A percentile compares a stretch with the other conserved stretches of the same genome.
These are phyloP conservation scores for Garcia nutans DNA, from an alignment of 345 rosid species.

Conservation along the genomic window DNA sequence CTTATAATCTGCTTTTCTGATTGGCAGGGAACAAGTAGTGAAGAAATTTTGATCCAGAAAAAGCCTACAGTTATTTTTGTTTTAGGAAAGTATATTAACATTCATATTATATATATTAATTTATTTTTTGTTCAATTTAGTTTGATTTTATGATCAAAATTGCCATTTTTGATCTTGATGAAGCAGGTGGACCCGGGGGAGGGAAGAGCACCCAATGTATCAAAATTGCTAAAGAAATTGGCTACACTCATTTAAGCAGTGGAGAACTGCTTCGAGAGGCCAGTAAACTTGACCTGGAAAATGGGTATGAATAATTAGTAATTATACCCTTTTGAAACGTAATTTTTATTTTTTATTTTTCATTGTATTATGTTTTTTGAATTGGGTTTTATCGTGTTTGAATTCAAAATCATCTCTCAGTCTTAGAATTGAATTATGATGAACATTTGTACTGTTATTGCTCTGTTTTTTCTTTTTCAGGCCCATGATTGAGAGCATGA, in stretches of 20 bases:
- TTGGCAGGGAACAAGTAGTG: no score
- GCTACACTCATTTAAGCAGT: not conserved
- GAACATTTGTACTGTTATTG: no score
- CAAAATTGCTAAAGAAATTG: not conserved
- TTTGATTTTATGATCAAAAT: no score
- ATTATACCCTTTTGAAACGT: no score
- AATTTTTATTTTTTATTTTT: no score
- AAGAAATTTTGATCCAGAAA: not conserved
- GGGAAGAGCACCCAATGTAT: conserved; percentile 6
- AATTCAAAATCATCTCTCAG: no score
- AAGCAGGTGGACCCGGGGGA: not conserved
- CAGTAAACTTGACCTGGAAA: not conserved
- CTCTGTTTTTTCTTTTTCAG: not conserved
- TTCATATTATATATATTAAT: no score
- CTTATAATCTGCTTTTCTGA: no score
- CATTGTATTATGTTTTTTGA: no score
- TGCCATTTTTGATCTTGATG: not conserved
- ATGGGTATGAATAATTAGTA: not conserved
- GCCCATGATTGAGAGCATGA: conserved; percentile 4
- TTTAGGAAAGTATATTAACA: not conserved
- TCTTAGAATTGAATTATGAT: no score
- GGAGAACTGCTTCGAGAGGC: not conserved
- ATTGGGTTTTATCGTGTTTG: no score
- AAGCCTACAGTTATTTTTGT: not conserved
- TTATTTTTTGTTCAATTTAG: no score